These are phyloP conservation scores for Lichtheimia corymbifera DNA, from an alignment of 371 early-diverging fungal genomes.

Conservation along the genomic window DNA sequence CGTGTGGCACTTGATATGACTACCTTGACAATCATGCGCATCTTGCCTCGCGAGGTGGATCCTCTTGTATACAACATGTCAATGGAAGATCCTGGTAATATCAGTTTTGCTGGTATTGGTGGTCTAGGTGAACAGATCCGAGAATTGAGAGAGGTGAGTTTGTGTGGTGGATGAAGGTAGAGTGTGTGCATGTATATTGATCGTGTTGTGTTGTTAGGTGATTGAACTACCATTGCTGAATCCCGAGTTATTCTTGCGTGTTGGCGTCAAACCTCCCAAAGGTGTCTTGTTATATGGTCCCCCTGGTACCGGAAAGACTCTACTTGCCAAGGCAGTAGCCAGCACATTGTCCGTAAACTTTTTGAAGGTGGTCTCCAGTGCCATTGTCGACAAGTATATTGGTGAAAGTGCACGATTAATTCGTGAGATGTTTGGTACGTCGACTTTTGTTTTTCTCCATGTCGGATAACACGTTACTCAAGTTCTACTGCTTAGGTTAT, in stretches of 20 bases:
- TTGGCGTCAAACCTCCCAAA: conserved; percentile 98
- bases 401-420: conserved; percentile 98
- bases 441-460: background rate
- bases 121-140: conserved; percentile 98
- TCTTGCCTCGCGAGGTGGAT: conserved; percentile 98
- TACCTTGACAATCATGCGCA: conserved; percentile 99
- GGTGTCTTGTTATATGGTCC: conserved; percentile 99
- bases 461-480: background rate
- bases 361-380: conserved; percentile 95
- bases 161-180: background rate
- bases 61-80: conserved; percentile 99
- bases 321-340: conserved; percentile 97
- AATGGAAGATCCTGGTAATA: conserved; percentile 94
- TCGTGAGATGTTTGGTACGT: conserved; percentile 97
- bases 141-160: conserved; percentile 91
- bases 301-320: conserved; percentile 93
- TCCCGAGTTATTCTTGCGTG: conserved; percentile 98
- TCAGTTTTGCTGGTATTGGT: conserved; percentile 98
- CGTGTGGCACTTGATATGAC: conserved; percentile 99
- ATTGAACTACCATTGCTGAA: conserved; percentile 99
- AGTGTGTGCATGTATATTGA: background rate
- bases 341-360: conserved; percentile 97
- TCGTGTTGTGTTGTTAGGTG: conserved; percentile 52
- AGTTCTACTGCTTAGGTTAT: conserved; percentile 64
- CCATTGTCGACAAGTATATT: conserved; percentile 99